Conservation (phyloP, 164 flowering plant genomes). For the Cinnamomum micranthum region DNA sequence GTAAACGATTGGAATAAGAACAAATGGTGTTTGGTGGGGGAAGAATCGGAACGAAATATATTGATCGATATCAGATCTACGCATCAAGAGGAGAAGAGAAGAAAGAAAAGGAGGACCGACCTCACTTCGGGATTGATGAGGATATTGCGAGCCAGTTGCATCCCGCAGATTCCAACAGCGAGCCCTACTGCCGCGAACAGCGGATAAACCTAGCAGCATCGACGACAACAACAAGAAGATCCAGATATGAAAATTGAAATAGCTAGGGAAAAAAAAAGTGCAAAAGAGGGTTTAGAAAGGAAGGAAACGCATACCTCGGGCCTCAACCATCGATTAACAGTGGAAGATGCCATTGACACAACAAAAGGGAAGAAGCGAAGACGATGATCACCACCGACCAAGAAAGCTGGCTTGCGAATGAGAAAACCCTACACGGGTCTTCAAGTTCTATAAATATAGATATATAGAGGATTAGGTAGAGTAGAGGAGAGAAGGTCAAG, state of each 20-base stretch:
- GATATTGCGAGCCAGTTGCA: constrained; percentile 45
- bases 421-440: not conserved
- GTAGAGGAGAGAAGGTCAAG: too few species aligned
- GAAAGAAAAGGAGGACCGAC: constrained; percentile 8
- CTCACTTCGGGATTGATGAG: constrained; percentile 61
- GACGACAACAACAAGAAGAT: not conserved
- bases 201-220: constrained; percentile 39
- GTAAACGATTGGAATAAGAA: too few species aligned
- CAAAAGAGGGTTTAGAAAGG: not conserved
- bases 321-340: constrained; percentile 43
- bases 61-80: too few species aligned
- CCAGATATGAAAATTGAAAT: not conserved
- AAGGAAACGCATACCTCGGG: constrained; percentile 39
- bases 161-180: constrained; percentile 54
- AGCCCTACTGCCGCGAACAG: constrained; percentile 51
- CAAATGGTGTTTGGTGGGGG: too few species aligned
- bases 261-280: not conserved
- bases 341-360: constrained; percentile 5
- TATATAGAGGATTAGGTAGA: too few species aligned
- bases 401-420: not conserved
- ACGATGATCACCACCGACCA: not conserved
- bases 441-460: too few species aligned
- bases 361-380: not conserved
- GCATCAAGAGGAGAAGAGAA: not conserved
- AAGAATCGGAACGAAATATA: too few species aligned